Base-by-base conservation (phyloP, 1,284 basidiomycete species). In the Anthracocystis panici-leucophaei region DNA sequence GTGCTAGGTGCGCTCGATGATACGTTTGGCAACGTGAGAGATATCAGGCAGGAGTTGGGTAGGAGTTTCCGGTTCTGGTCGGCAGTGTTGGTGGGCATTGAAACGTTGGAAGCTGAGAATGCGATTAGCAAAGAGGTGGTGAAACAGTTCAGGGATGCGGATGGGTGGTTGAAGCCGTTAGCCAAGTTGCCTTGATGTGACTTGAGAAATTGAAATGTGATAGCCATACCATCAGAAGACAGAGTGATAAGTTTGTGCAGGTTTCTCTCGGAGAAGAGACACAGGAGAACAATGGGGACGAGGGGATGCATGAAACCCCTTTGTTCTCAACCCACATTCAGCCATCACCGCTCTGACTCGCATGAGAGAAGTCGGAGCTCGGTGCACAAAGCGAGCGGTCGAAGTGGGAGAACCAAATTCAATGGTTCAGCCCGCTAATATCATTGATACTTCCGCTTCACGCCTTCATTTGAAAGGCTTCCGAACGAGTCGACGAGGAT, bases 51-150 rank as follows among this genome's bases (percentile, higher is more conserved):
- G 61, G 96, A 99, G 88, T 91, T 99, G 54, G 93, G 95, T 85
- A 88, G 97, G 59, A 95, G 95, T 5, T 98, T 99, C 88, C 89
- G 97, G 79, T 99, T 99, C 88, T 99, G 97, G 96, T 92, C 96
- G 84, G 90, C 95, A 85, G 90, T 94, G 79, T 90, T 97, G 86
- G 90, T 90, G 56, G 94, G 93, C 80, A 92, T 98, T 88, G 89
- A 94, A 86, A 91, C 92, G 75, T 88, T 98, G 86, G 91, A 93
- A 38, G 80, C 84, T 86, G 85, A 85, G 38, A 74, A 82, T 52
- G 90, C 91, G 38, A 91, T 94, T 59, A 87, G 92, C 79, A 89
- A 90, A 48, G 92, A 95, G 84, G 87, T 98, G 86, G 93, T 93
- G 83, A 91, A 92, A 86, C 93, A 96, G 87, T 99, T 99, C 86